Base-by-base conservation (phyloP, 371 early-diverging fungal genomes). In the Rhizopus stolonifer region DNA sequence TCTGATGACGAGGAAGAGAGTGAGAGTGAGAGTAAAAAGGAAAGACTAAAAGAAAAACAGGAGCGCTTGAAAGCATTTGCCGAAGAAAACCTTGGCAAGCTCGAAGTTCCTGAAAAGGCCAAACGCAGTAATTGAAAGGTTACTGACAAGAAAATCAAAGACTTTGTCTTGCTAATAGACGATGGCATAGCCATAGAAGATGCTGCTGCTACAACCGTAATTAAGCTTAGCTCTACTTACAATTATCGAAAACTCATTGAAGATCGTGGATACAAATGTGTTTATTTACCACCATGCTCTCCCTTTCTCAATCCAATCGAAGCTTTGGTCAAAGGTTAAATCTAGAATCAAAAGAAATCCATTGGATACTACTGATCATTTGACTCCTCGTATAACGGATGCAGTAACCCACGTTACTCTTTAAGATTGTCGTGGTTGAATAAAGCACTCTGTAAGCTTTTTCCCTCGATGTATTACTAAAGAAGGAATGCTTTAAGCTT, bases 261-360 rank as follows among this genome's bases (percentile, higher is more conserved):
- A 36, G 46, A 31, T 26, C 14, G 47, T 21, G 39, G 54, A n/a
- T 46, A 54, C 19, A 54, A 36, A 17, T 42, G 29, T 26, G 39
- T 39, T 9, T 54, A 31, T 46, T 21, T 52, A 17, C 56, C 34
- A 34, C 56, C 49, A 11, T 55, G 48, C 23, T 55, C 56, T 36
- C 49, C 56, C 22, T 49, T 47, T 38, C 25, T 55, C 15, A 55
- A 55, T 33, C 56, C 56, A 19, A 49, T 55, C 22, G 56, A 55
- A 31, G 26, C 48, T 24, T 42, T 55, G 56, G 56, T 47, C 56
- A 19, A 55, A 55, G 26, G 26, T 46, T 21, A 54, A 46, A 39
- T 10, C 5, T 25, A 13, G 22, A 19, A 33, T 47, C 18, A 46
- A 38, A 54, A 46, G 56, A 50, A 26, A 25, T 26, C 46, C 57